Evolutionary conservation across 371 early-diverging fungal species (phyloP), one percentile per base, ranked within the genome.

Genomic region (Mortierella sp.): DNA sequence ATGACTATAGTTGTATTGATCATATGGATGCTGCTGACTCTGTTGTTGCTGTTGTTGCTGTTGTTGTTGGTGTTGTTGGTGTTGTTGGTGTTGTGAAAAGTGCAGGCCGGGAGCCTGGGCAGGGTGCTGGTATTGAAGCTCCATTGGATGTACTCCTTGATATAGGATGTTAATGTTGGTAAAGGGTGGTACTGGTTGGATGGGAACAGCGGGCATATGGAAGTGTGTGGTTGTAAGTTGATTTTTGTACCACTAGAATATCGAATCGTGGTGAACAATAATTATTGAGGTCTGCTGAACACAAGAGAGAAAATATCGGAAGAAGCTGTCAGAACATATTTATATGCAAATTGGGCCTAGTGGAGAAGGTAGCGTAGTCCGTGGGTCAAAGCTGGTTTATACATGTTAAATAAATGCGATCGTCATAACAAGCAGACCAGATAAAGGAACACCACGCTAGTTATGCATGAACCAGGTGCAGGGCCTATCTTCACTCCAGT

Each of bases 131-230:
- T 68, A 68, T 26, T 68, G 69, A 9, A 62, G 37, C 18, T 64
- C 64, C 71, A 71, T 58, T 43, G 32, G 6, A 28, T 18, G 52
- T n/a, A 45, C 10, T 11, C 20, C 9, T 47, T 43, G 67, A 5
- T 5, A n/a, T 12, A 24, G 3, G 62, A n/a, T 37, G 63, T 39
- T 26, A n/a, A 8, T 35, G 55, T 26, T 45, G 52, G 70, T 55
- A 28, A 4, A n/a, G 26, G 51, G 18, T 37, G 24, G 20, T 55
- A 40, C 22, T 24, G 43, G 66, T 16, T 65, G 66, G 63, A 67
- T 66, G 30, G 73, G 67, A 39, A 62, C 54, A 8, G 37, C 1
- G 26, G 73, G 55, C 65, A 71, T 71, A 24, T 32, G 45, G n/a
- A 30, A 18, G 11, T 22, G 62, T 22, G 11, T n/a, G 58, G 11